Evolutionary conservation across 768 basidiomycete species (phyloP), one percentile per base, ranked within the genome.

Genomic region (Kwoniella shandongensis): DNA sequence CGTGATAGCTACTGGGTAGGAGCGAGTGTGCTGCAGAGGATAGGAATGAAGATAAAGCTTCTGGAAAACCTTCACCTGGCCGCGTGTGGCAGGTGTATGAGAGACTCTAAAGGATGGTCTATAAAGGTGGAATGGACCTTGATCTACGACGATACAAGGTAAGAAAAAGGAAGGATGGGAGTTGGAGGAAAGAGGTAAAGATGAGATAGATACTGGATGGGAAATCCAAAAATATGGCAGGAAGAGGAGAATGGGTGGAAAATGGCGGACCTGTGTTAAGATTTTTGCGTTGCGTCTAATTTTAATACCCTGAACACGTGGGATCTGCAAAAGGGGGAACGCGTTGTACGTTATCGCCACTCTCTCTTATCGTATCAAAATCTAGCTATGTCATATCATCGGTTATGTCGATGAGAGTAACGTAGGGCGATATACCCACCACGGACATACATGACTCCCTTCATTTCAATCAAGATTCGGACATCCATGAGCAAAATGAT

Each of bases 71-170:
- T 32, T 41, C 27, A 58, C 56, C 56, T 58, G 49, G 56, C 56
- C 56, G 56, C 56, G 56, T 58, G 56, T 58, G 56, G 56, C 56
- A 49, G 50, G 49, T 39, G 40, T 25, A 29, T 4, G 32, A 32
- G 18, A 22, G 23, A 25, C 50, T 51, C 39, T 51, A 13, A 17
- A 27, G 23, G 3, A 41, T 26, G 39, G 38, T 51, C 50, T 29
- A n/a, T 36, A n/a, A 35, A 0, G 27, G 44, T 2, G 1, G 32
- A 20, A 25, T 30, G 44, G 44, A 54, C 39, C 42, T 26, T 38
- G 27, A 23, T 22, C 11, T 25, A 39, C 12, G 23, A 20, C 2
- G 7, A 23, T 41, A 18, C 29, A 41, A 25, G 46, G 27, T 15
- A 36, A 48, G 30, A 26, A 53, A 13, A 27, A 20, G 39, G 35